A percentile compares a stretch with the other conserved stretches of the same genome.
Evolutionary conservation across 1,284 basidiomycete genomes (phyloP).

Genomic region (Fomitopsis schrenkii): DNA sequence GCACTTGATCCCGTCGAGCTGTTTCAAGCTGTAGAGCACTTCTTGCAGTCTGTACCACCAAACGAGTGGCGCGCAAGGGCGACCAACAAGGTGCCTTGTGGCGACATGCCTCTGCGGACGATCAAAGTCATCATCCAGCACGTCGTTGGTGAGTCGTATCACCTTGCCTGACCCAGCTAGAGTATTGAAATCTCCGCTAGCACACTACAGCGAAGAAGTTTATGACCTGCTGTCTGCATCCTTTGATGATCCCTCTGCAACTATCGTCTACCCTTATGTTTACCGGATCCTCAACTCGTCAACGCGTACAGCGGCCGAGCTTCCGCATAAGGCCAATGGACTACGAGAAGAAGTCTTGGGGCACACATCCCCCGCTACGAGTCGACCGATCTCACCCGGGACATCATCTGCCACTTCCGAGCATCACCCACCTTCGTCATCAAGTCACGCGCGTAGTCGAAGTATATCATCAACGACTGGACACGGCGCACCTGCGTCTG

Average conservation of each 20-base stretch:
- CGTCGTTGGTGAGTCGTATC: slow-evolving; percentile 72
- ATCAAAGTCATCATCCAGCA: slow-evolving; percentile 98
- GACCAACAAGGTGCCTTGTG: slow-evolving; percentile 87
- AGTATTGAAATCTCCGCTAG: slow-evolving; percentile 17
- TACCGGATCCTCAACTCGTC: slow-evolving; percentile 79
- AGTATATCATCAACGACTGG: slow-evolving; percentile 57
- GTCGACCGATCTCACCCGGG: slow-evolving; percentile 61
- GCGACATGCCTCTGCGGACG: slow-evolving; percentile 95
- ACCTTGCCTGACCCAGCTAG: not conserved
- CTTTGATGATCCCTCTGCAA: slow-evolving; percentile 80
- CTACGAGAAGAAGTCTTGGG: slow-evolving; percentile 35
- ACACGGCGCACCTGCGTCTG: slow-evolving; percentile 49
- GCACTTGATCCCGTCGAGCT: slow-evolving; percentile 84
- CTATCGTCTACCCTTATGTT: slow-evolving; percentile 81
- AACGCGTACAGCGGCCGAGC: slow-evolving; percentile 39
- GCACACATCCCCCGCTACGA: slow-evolving; percentile 52
- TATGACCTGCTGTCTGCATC: slow-evolving; percentile 76
- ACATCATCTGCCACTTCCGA: slow-evolving; percentile 50
- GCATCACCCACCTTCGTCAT: slow-evolving; percentile 49
- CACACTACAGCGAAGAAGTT: slow-evolving; percentile 75
- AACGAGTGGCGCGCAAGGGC: slow-evolving; percentile 94
- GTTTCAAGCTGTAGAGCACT: slow-evolving; percentile 93
- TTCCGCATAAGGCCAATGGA: slow-evolving; percentile 36
- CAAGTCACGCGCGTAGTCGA: slow-evolving; percentile 62
- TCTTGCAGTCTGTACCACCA: slow-evolving; percentile 90